A percentile compares a stretch with the other conserved stretches of the same genome.
Conservation (phyloP, 2,329 filamentous ascomycete species). For the Calonectria henricotiae region DNA sequence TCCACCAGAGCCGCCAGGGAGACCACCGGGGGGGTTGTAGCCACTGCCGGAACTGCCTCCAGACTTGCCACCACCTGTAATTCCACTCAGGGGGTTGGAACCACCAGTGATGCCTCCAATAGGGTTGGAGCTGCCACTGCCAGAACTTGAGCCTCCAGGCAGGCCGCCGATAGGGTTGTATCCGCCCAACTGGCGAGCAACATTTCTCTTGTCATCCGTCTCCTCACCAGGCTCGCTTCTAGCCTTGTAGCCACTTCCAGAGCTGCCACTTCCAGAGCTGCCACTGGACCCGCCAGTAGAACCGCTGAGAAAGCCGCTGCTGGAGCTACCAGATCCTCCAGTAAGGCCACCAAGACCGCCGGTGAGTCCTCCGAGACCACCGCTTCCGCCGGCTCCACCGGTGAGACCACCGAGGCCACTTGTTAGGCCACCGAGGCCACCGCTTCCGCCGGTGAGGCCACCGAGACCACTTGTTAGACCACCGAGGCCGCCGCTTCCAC, state of each 20-base stretch:
- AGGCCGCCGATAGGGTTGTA: constrained; percentile 14
- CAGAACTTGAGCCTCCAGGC: not conserved
- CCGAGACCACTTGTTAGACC: not conserved
- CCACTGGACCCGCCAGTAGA: constrained; percentile 18
- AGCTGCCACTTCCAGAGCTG: constrained; percentile 1
- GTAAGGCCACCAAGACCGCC: constrained; percentile 5
- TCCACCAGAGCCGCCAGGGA: not conserved
- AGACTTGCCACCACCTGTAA: not conserved
- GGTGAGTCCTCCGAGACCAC: not conserved
- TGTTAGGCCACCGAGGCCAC: too few relatives aligned
- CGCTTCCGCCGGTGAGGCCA: not conserved
- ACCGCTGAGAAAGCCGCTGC: not conserved
- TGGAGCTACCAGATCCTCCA: constrained; percentile 10
- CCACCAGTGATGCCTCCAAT: not conserved
- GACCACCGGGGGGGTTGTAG: not conserved
- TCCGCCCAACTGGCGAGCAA: constrained; percentile 8
- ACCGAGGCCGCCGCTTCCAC: too few relatives aligned
- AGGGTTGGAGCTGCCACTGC: constrained; percentile 3
- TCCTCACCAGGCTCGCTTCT: not conserved
- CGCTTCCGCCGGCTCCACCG: not conserved
- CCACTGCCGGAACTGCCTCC: not conserved
- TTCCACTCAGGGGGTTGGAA: not conserved
- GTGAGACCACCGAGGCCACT: constrained; percentile 2
- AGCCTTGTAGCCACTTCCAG: not conserved
- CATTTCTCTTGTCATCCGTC: not conserved